Base-by-base conservation (phyloP, 768 basidiomycete species). In the Mrakia hoshinonis region DNA sequence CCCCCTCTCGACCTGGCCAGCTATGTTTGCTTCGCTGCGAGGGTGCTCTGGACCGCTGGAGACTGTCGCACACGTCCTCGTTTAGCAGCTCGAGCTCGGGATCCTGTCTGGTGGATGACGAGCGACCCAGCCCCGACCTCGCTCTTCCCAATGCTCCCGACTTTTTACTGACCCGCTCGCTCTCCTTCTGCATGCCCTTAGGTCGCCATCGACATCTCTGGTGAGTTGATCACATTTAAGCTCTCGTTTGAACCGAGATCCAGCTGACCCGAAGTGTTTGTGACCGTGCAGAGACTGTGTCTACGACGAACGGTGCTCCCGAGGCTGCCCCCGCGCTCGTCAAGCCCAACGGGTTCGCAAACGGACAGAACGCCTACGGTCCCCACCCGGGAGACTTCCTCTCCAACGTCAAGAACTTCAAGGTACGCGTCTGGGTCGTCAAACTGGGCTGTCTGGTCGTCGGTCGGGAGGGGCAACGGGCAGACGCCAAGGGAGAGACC, bases 311-410 rank as follows among this genome's bases (percentile, higher is more conserved):
- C 58, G 58, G 34, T 29, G 31, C 55, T 34, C 18, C 55, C 55
- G 7, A 43, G 15, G 43, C 43, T 43, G 43, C 43, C 43, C 43
- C 43, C 7, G 43, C 43, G 43, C 29, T 36, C 20, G 24, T 51
- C 49, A 51, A 51, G 49, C 29, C 55, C 55, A 60, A 60, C 15
- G 55, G 36, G 0, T 39, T 61, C 58, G 36, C 58, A 15, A 61
- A 61, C 58, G 58, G 58, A 18, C 36, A 39, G 5, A 61, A 61
- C 58, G 58, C 58, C 2, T 61, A 61, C 58, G 58, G 54, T 55
- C 72, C 72, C 18, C 46, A 73, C 48, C 72, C 72, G 0, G 72
- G 66, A 51, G 72, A 73, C 34, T 73, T 73, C 72, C 72, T 73
- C 6, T 39, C 43, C 60, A 72, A 72, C 48, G 71, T 72, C 47